Base-by-base conservation (phyloP, 495 filamentous ascomycete species). In the Chlorociboria aeruginascens region DNA sequence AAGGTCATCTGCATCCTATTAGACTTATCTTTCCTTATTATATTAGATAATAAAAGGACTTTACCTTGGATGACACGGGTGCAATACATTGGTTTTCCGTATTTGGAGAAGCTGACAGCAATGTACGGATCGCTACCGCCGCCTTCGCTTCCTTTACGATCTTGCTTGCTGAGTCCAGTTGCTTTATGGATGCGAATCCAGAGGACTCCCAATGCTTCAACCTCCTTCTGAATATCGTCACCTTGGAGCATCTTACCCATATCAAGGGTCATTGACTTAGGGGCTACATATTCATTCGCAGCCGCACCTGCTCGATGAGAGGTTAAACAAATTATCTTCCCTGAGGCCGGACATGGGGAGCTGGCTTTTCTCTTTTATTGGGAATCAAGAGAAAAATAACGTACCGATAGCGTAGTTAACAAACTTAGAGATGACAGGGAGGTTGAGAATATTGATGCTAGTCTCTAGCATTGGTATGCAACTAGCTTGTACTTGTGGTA, bases 21-120 rank as follows among this genome's bases (percentile, higher is more conserved):
- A n/a, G n/a, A n/a, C n/a, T n/a, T n/a, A n/a, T n/a, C n/a, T n/a
- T n/a, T n/a, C n/a, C n/a, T n/a, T n/a, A n/a, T n/a, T n/a, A n/a
- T n/a, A n/a, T n/a, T n/a, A n/a, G n/a, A n/a, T n/a, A n/a, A n/a
- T n/a, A n/a, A n/a, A n/a, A n/a, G n/a, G n/a, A n/a, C n/a, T n/a
- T n/a, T n/a, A n/a, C n/a, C n/a, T 11, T 86, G 83, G 48, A 97
- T 95, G 29, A 97, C 89, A 29, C 90, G 79, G 9, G 90, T 95
- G 62, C 89, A 95, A 61, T 95, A 96, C 84, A 94, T 94, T 9
- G 89, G 90, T 69, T 97, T 97, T 40, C 89, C 87, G 51, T 94
- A 97, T 64, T 97, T 95, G 43, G 68, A 72, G 54, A 75, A 80
- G 38, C 69, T 67, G 16, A 80, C 67, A 14, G 77, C 83, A 61